Conservation (phyloP, 2,329 filamentous ascomycete genomes). For the Didymella lethalis region DNA sequence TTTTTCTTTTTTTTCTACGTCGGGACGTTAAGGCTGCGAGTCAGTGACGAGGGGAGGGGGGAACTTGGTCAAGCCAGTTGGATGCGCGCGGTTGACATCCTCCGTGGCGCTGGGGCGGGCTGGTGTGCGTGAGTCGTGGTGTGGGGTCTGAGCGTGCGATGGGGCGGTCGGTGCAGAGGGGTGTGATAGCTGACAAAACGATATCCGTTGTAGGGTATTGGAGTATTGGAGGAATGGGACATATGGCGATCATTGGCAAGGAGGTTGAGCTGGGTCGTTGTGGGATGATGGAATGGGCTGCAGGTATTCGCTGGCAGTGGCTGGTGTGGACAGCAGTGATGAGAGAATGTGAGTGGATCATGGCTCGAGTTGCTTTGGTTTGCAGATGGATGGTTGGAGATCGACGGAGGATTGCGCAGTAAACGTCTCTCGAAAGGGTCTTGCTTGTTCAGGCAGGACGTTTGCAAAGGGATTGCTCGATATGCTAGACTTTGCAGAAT, state of each 20-base stretch:
- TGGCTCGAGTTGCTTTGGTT: neutral
- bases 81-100: neutral
- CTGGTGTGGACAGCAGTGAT: neutral
- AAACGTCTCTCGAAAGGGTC: neutral
- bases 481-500: no score
- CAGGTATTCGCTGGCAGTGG: neutral
- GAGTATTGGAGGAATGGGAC: neutral
- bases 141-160: neutral
- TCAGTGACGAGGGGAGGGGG: neutral
- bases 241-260: neutral
- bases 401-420: neutral
- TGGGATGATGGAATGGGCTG: neutral
- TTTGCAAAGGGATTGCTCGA: neutral
- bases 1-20: neutral
- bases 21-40: neutral
- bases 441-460: neutral
- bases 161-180: neutral
- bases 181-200: neutral
- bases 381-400: neutral
- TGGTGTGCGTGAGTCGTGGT: neutral
- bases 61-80: neutral
- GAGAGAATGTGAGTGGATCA: neutral
- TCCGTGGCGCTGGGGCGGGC: neutral
- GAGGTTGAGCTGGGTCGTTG: neutral
- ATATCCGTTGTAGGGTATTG: neutral